Conservation (phyloP, 2,329 filamentous ascomycete species). For the Phaeosphaeria sp. region DNA sequence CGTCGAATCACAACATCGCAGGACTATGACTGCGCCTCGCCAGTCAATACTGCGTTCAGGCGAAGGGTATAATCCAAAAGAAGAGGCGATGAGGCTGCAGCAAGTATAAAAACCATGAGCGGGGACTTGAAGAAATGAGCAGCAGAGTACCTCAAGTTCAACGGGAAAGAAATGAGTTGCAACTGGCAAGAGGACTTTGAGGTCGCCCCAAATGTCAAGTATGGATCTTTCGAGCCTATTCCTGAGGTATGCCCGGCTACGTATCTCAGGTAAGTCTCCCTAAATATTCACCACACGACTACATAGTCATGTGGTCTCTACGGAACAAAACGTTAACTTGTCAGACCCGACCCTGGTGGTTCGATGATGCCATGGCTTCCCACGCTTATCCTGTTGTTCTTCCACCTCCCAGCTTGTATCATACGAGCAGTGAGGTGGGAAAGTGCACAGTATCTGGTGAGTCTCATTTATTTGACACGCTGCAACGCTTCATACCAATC, state of each 20-base stretch:
- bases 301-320: background rate
- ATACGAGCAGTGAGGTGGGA: conserved; percentile 20
- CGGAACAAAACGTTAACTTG: background rate
- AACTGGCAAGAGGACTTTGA: background rate
- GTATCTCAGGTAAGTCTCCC: background rate
- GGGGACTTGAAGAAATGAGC: background rate
- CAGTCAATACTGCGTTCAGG: background rate
- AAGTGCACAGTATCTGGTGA: conserved; percentile 15
- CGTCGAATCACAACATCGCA: background rate
- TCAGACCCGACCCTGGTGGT: background rate
- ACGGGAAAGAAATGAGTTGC: background rate
- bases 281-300: background rate
- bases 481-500: background rate
- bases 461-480: too few species aligned
- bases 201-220: background rate
- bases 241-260: background rate
- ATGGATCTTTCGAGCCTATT: background rate
- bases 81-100: background rate
- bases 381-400: background rate
- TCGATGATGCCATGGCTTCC: background rate
- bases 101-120: background rate
- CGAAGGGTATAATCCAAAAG: background rate
- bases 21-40: background rate
- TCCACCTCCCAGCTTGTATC: conserved; percentile 15
- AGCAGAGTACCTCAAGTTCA: background rate